These are phyloP conservation scores for Pezicula radicicola DNA, from an alignment of 2,329 filamentous ascomycete genomes.

Conservation along the genomic window DNA sequence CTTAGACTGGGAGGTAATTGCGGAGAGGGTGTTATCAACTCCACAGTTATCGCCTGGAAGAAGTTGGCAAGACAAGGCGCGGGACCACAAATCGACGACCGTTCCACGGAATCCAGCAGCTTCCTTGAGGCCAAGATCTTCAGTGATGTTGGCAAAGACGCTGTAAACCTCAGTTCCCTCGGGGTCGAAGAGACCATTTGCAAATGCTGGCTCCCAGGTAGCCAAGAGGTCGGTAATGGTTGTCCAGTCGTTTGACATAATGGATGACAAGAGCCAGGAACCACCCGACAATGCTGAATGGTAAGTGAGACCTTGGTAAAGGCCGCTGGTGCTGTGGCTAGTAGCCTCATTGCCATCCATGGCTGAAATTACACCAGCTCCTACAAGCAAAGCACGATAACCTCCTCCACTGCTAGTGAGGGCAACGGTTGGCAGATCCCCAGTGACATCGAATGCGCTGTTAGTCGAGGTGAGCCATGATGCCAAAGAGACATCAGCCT, in stretches of 20 bases:
- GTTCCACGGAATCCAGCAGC: conserved; percentile 19
- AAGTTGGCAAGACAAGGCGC: conserved; percentile 6
- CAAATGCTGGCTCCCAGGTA: conserved; percentile 7
- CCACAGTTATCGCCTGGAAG: conserved; percentile 6
- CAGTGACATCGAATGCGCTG: not conserved
- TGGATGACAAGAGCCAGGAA: conserved; percentile 11
- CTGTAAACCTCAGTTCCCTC: conserved; percentile 10
- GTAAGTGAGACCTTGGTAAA: conserved; percentile 12
- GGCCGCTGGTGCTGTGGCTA: conserved; percentile 10
- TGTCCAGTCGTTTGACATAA: conserved; percentile 9
- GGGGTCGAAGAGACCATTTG: conserved; percentile 9
- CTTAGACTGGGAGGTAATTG: conserved; percentile 4
- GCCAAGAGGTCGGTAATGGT: conserved; percentile 10
- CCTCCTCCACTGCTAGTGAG: conserved; percentile 27
- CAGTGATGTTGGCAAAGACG: conserved; percentile 6
- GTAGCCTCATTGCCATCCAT: conserved; percentile 17
- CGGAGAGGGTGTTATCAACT: conserved; percentile 5
- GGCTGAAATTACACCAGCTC: conserved; percentile 26
- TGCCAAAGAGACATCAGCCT: conserved; percentile 7
- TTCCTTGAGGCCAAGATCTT: conserved; percentile 21
- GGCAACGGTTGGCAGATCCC: conserved; percentile 17
- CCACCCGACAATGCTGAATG: conserved; percentile 12
- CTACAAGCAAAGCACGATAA: conserved; percentile 24
- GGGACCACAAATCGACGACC: conserved; percentile 11
- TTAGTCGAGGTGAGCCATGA: conserved; percentile 5